Conservation (phyloP, 306 rosid species). For the Rosa chinensis region DNA sequence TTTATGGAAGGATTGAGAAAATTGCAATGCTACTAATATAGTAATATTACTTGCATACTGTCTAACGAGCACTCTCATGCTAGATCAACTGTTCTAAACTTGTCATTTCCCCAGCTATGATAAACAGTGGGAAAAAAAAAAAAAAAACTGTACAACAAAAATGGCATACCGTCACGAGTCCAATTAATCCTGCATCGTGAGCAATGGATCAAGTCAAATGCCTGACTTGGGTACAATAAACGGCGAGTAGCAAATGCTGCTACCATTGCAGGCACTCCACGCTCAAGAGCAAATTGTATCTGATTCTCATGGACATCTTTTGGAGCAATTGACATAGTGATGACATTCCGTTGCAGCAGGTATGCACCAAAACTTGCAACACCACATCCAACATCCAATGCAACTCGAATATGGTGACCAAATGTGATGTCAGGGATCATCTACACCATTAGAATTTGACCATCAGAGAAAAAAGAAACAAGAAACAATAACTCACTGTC, state of each 20-base stretch:
- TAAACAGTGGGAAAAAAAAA: neutral
- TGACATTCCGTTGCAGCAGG: conserved; percentile 69
- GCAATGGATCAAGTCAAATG: conserved; percentile 91
- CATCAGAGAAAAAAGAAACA: conserved; percentile 26
- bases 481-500: neutral
- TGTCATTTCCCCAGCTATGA: neutral
- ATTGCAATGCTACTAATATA: conserved; percentile 14
- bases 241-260: conserved; percentile 89
- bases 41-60: neutral
- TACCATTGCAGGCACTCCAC: conserved; percentile 97
- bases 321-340: conserved; percentile 90
- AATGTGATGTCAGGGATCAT: conserved; percentile 82
- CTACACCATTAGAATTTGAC: conserved; percentile 40
- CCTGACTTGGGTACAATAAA: conserved; percentile 84
- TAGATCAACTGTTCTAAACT: conserved; percentile 18
- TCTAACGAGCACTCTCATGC: conserved; percentile 10
- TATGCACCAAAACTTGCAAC: conserved; percentile 98
- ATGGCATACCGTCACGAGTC: conserved; percentile 80
- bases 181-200: conserved; percentile 95
- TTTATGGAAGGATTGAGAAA: conserved; percentile 22
- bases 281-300: conserved; percentile 97
- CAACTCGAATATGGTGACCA: conserved; percentile 75
- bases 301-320: conserved; percentile 97
- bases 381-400: conserved; percentile 91
- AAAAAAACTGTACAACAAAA: neutral